Evolutionary conservation across 139 green algal species (phyloP).

Genomic region (Tetraselmis chui): DNA sequence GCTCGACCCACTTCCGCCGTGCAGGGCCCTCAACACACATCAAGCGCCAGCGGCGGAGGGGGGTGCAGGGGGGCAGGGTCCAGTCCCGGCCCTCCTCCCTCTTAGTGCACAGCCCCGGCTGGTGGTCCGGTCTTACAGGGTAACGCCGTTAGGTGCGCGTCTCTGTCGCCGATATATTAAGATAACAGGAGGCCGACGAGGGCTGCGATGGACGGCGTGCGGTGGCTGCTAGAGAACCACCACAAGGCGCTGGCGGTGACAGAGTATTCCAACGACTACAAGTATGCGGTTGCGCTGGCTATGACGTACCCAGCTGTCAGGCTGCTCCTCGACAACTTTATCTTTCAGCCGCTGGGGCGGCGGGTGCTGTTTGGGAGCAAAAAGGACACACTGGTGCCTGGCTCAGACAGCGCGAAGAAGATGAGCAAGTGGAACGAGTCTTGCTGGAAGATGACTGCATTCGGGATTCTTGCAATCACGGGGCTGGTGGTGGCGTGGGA

Average conservation of each 20-base stretch:
- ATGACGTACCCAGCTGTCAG: not conserved
- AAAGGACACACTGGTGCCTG: not conserved
- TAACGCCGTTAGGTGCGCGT: no score
- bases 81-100: no score
- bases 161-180: no score
- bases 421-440: not conserved
- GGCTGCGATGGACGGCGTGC: not conserved
- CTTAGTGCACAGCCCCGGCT: no score
- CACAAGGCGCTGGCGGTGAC: not conserved
- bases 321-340: not conserved
- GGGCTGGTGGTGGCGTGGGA: not conserved
- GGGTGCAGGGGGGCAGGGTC: no score
- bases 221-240: not conserved
- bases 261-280: not conserved
- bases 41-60: no score
- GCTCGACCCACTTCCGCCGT: no score
- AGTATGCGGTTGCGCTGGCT: not conserved
- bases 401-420: not conserved
- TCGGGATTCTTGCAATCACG: not conserved
- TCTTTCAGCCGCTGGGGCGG: not conserved
- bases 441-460: not conserved
- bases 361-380: not conserved
- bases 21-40: no score
- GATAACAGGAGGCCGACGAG: no score
- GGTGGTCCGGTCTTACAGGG: no score